Base-by-base conservation (phyloP, 2,329 filamentous ascomycete species). In the Podosphaera aphanis region DNA sequence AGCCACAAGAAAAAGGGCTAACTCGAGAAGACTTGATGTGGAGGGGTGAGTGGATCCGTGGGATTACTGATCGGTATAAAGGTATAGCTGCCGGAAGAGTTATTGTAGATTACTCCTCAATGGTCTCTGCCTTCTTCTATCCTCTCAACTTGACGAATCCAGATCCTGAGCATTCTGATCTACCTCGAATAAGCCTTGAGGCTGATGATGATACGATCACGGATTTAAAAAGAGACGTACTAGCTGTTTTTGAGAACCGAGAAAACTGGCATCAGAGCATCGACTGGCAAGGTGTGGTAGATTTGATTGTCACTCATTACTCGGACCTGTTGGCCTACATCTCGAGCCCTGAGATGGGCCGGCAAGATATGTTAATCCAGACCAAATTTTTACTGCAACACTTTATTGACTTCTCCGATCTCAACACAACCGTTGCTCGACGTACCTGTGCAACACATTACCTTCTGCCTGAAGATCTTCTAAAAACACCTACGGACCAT, bases 301-400 rank as follows among this genome's bases (percentile, higher is more conserved):
- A 86, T 53, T 67, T 79, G 64, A 63, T 85, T 3, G 64, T 82
- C 3, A 57, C 64, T 3, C 68, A 79, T 1, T 83, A 79, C 52
- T 67, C 68, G 2, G 62, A 69, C 25, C 64, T 73, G 20, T 60
- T 85, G 23, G 47, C 55, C 23, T 54, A 48, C 37, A 38, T 59
- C 35, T 42, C 47, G 6, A 43, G 46, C 2, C 39, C 47, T 13
- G 27, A 40, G 23, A 51, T 52, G 2, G 55, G 11, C 5, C 4
- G 13, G 18, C 15, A 38, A 13, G 42, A 44, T 19, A 33, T 62
- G 3, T 61, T 72, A 52, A 57, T 56, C 0, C 53, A 59, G 23
- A 52, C 68, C 1, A 60, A 63, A 43, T 51, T 55, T 15, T 55
- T 66, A 5, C 55, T 69, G 1, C 60, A 64, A 29, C 55, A 62